Evolutionary conservation across 139 green algal genomes (phyloP), one percentile per base, ranked within the genome.

Genomic region (Raphidocelis subcapitata): DNA sequence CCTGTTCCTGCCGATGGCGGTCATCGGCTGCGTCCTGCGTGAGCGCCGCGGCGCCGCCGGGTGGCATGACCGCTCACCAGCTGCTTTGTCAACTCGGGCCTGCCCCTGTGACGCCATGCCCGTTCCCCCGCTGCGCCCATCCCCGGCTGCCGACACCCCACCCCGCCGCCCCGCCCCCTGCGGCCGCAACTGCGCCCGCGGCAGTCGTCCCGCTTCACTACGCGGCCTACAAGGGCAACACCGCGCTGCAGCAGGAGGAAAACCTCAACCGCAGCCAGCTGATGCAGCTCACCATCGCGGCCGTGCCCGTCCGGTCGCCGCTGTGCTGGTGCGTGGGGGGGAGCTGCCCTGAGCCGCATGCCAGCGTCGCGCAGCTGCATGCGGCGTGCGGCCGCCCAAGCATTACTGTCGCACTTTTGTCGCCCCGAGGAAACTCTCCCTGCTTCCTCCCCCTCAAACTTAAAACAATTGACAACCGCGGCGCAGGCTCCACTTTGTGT

Each of bases 401-500:
- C 33, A n/a, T n/a, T n/a, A n/a, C n/a, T n/a, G n/a, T n/a, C n/a
- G n/a, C n/a, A n/a, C n/a, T n/a, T n/a, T n/a, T n/a, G n/a, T n/a
- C n/a, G n/a, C n/a, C n/a, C n/a, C n/a, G n/a, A n/a, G n/a, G n/a
- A n/a, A n/a, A n/a, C n/a, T n/a, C n/a, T n/a, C n/a, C n/a, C n/a
- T n/a, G n/a, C n/a, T n/a, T n/a, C n/a, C n/a, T n/a, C n/a, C n/a
- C n/a, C n/a, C n/a, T n/a, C n/a, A n/a, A n/a, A n/a, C n/a, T n/a
- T n/a, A n/a, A n/a, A n/a, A n/a, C n/a, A n/a, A n/a, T n/a, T n/a
- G n/a, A n/a, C n/a, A n/a, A n/a, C n/a, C n/a, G n/a, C n/a, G n/a
- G n/a, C n/a, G n/a, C 73, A 75, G 73, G 79, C 23, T 80, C 18
- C 73, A 79, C 56, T 81, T 73, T 62, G 35, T 74, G 29, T 31